Base-by-base conservation (phyloP, 257 asterid species). In the Primulina tabacum region DNA sequence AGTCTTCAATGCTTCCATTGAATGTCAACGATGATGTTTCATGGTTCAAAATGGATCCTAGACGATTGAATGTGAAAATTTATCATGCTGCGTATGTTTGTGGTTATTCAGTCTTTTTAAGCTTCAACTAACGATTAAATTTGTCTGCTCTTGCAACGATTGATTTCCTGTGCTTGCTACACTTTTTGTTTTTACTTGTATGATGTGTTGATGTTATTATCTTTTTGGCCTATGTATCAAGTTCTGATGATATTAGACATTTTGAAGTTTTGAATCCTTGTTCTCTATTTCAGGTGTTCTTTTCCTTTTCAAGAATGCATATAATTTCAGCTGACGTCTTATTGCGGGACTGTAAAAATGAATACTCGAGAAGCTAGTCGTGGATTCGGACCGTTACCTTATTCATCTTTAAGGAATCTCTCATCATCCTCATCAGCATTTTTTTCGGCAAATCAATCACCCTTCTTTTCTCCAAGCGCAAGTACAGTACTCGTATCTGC, bases 401-500 rank as follows among this genome's bases (percentile, higher is more conserved):
- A 73, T 69, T 80, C 86, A 11, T 82, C 97, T 30, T 81, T 82
- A 28, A 82, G 97, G 81, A 94, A 86, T 78, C 78, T 89, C 20
- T 94, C 99, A 14, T 91, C 99, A 2, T 89, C 98, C 10, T 94
- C 99, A 12, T 91, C 97, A 4, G 83, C 92, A 33, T 91, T 94
- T 81, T 91, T 85, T 76, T 94, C 98, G 5, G 99, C 99, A 12
- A 86, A 86, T 62, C 99, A 94, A 65, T 94, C 99, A 0, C 97
- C 98, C 7, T 84, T 90, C 82, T 83, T 90, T 83, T 91, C 98
- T 47, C 99, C 99, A 14, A 94, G 69, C 59, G 71, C 88, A 16
- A 37, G 82, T 12, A 50, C 71, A 1, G 58, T 67, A 60, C 82
- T 71, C 32, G 57, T 70, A 76, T 74, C 84, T 0, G 63, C 81